phyloP scores from a whole-genome alignment of 345 rosid species.

The Populus simonii region DNA sequence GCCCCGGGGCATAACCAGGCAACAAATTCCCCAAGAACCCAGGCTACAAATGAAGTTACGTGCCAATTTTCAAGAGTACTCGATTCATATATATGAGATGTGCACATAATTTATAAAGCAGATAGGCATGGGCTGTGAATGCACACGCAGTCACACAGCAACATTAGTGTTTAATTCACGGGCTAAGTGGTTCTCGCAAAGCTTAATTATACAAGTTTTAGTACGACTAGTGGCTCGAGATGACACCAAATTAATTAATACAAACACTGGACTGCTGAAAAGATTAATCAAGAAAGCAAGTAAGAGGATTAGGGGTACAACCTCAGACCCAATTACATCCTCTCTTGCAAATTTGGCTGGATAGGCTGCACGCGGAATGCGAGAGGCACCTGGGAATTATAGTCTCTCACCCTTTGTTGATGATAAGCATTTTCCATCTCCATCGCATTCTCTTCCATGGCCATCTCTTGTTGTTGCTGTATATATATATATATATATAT shows the following conservation, averaged over 20 bases:
- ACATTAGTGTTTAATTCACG: not conserved
- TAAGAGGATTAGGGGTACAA: not conserved
- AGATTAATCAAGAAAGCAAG: not conserved
- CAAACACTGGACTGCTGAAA: not conserved
- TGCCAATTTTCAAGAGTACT: no score
- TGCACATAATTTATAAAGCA: not conserved
- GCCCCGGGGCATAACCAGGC: no score
- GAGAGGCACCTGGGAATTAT: slow-evolving; percentile 38
- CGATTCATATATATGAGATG: no score
- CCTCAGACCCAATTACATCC: slow-evolving; percentile 28
- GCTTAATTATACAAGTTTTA: not conserved
- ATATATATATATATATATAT: no score
- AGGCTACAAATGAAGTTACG: no score
- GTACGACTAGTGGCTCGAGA: no score
- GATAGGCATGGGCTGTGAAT: not conserved
- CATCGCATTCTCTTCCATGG: slow-evolving; percentile 41
- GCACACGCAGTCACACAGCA: not conserved
- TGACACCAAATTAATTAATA: not conserved
- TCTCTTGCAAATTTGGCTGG: slow-evolving; percentile 58
- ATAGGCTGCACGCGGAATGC: slow-evolving; percentile 54
- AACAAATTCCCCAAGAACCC: not conserved
- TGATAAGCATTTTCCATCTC: slow-evolving; percentile 36
- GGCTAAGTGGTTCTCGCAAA: not conserved
- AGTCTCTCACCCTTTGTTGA: slow-evolving; percentile 31
- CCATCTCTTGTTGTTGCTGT: slow-evolving; percentile 57